phyloP scores from a whole-genome alignment of 768 basidiomycete species.

The Kwoniella sp. region DNA sequence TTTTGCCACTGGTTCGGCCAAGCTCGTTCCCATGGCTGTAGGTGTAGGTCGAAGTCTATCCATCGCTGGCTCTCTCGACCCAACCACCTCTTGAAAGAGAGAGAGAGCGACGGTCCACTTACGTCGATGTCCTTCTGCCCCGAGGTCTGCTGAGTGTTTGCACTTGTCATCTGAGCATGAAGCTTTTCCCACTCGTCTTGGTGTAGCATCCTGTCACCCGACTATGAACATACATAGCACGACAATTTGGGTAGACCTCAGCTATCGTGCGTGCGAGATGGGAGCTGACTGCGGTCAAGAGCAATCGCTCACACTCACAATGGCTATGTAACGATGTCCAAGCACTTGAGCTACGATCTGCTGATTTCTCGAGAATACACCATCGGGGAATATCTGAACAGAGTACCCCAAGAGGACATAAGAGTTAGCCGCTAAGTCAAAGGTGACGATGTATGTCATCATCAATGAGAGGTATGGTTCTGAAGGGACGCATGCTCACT shows the following conservation, averaged over 20 bases:
- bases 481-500: constrained; percentile 11
- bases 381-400: neutral
- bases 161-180: neutral
- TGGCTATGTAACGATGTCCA: constrained; percentile 25
- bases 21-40: no score
- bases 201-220: neutral
- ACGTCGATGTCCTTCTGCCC: neutral
- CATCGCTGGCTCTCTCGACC: no score
- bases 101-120: neutral
- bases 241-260: no score
- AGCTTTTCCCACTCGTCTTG: neutral
- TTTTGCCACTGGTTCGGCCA: no score
- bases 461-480: neutral
- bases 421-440: no score
- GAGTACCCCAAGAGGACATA: neutral
- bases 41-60: no score
- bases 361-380: constrained; percentile 31
- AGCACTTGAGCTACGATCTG: constrained; percentile 28
- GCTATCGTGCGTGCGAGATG: no score
- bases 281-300: no score
- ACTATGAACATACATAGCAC: no score
- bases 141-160: neutral
- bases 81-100: no score
- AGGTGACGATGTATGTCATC: no score
- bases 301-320: constrained; percentile 30